Percentiles rank a stretch among this genome's conserved stretches.
These are phyloP conservation scores for Fusarium sp. DNA, from an alignment of 2,329 filamentous ascomycete genomes.

Conservation along the genomic window DNA sequence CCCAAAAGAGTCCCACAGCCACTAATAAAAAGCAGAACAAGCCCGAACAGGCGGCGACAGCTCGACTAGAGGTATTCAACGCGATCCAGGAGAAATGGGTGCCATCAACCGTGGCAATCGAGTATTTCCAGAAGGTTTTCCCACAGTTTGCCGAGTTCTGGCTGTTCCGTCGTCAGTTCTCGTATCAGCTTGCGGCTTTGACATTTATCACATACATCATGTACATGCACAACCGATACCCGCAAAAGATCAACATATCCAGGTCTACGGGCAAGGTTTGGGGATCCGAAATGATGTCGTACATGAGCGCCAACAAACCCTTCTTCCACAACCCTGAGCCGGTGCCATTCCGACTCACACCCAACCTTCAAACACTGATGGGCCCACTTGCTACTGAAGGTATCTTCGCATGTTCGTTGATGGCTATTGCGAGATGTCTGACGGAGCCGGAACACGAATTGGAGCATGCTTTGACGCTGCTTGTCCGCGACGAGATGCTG, in stretches of 20 bases:
- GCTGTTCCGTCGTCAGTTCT: conserved; percentile 97
- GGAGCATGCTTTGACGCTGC: conserved; percentile 94
- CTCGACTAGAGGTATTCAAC: conserved; percentile 90
- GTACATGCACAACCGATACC: conserved; percentile 96
- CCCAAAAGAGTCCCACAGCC: neutral
- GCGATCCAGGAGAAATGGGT: conserved; percentile 96
- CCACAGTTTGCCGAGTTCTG: conserved; percentile 94
- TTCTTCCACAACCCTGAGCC: conserved; percentile 96
- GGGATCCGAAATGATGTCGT: conserved; percentile 93
- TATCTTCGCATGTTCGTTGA: conserved; percentile 93
- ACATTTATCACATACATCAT: conserved; percentile 99
- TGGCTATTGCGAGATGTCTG: conserved; percentile 95
- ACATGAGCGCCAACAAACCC: conserved; percentile 85
- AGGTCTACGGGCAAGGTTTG: conserved; percentile 91
- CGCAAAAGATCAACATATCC: conserved; percentile 94
- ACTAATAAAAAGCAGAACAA: conserved; percentile 65
- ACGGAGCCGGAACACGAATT: conserved; percentile 90
- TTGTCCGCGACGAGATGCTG: conserved; percentile 97
- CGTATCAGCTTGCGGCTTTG: conserved; percentile 92
- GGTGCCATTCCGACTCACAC: conserved; percentile 96
- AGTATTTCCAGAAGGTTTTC: conserved; percentile 91
- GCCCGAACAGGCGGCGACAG: conserved; percentile 76
- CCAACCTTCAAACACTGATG: conserved; percentile 96
- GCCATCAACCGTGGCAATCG: conserved; percentile 81
- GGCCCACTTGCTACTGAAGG: conserved; percentile 95